These are phyloP conservation scores for Colletotrichum sp. DNA, from an alignment of 2,329 filamentous ascomycete species.

Conservation along the genomic window DNA sequence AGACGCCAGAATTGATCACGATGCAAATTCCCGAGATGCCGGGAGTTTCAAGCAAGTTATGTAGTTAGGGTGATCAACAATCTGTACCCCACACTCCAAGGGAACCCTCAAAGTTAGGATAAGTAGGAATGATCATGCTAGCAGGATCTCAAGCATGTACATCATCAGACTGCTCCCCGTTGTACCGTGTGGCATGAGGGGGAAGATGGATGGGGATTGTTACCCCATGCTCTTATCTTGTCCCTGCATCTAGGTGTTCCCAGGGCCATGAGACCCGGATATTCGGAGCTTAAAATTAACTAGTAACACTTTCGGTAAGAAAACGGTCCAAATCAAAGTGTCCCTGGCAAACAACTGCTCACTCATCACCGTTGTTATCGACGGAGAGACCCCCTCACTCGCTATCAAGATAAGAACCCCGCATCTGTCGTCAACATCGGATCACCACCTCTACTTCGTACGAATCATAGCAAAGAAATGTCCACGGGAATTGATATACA, in stretches of 20 bases:
- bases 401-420: not conserved
- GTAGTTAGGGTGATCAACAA: not conserved
- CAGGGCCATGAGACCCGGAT: not conserved
- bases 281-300: not conserved
- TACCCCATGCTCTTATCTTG: not conserved
- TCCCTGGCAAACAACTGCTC: not conserved
- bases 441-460: not conserved
- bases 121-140: not conserved
- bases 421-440: not conserved
- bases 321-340: not conserved
- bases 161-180: not conserved
- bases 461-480: not conserved
- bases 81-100: not conserved
- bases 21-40: not conserved
- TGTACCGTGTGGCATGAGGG: not conserved
- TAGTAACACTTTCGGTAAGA: not conserved
- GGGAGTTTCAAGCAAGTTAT: not conserved
- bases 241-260: not conserved
- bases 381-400: not conserved
- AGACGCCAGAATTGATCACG: not conserved
- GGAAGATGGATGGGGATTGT: not conserved
- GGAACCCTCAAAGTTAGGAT: not conserved
- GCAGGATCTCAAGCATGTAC: not conserved
- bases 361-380: not conserved
- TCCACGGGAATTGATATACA: not conserved